Evolutionary conservation across 2,329 filamentous ascomycete genomes (phyloP).

Genomic region (Aureobasidium namibiae): DNA sequence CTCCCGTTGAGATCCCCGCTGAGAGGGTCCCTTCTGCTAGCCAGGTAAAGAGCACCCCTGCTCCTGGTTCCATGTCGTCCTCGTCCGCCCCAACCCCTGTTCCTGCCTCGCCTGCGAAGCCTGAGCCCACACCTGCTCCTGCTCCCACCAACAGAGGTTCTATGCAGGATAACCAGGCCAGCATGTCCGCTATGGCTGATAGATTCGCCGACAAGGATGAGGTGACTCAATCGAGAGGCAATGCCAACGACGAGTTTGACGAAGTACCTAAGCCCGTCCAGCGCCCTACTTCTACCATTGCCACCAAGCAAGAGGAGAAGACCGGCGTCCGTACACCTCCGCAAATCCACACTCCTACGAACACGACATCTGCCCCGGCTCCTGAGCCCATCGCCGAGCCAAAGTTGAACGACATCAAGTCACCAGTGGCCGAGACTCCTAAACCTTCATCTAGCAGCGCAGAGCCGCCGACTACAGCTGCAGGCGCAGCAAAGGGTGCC

Average conservation of each 20-base stretch:
- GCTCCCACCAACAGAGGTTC: slow-evolving; percentile 39
- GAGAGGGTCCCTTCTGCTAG: slow-evolving; percentile 51
- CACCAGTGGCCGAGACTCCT: slow-evolving; percentile 13
- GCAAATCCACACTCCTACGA: slow-evolving; percentile 19
- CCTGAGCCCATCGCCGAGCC: slow-evolving; percentile 17
- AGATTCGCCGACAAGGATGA: slow-evolving; percentile 71
- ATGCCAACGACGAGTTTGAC: slow-evolving; percentile 75
- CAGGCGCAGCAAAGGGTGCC: slow-evolving; percentile 33
- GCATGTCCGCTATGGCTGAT: slow-evolving; percentile 74
- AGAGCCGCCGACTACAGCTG: slow-evolving; percentile 13
- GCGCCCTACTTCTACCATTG: slow-evolving; percentile 37
- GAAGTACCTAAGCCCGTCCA: slow-evolving; percentile 70
- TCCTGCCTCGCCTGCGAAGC: slow-evolving; percentile 33
- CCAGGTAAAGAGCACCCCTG: slow-evolving; percentile 30
- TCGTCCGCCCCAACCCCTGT: slow-evolving; percentile 20
- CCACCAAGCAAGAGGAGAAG: slow-evolving; percentile 33
- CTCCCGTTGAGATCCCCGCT: slow-evolving; percentile 65
- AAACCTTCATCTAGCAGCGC: slow-evolving; percentile 11
- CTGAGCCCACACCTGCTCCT: slow-evolving; percentile 41
- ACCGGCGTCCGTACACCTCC: slow-evolving; percentile 25
- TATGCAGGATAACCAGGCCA: slow-evolving; percentile 78
- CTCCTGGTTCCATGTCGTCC: slow-evolving; percentile 15
- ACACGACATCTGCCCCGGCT: slow-evolving; percentile 22
- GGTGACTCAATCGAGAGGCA: slow-evolving; percentile 49
- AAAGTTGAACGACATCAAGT: slow-evolving; percentile 12